A percentile compares a stretch with the other conserved stretches of the same genome.
Evolutionary conservation across 352 stramenopile species (phyloP).

Genomic region (Phytophthora hybrid): DNA sequence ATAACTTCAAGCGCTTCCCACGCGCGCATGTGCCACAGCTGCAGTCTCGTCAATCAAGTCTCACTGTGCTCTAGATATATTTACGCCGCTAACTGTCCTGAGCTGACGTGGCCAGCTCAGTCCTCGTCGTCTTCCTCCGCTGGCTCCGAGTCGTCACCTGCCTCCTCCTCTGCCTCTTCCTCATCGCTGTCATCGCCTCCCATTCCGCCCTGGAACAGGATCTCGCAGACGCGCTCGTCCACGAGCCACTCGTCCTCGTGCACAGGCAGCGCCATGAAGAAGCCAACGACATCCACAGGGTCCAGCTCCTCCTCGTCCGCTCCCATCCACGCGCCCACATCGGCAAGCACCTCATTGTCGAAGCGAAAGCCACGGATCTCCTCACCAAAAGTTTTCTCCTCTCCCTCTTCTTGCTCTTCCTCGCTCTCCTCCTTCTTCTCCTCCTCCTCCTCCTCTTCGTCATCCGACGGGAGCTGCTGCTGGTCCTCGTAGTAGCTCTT

Average conservation of each 20-base stretch:
- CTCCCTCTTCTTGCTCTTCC: conserved; percentile 28
- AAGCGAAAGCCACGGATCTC: conserved; percentile 67
- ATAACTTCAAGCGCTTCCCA: conserved; percentile 17
- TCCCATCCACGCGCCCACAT: conserved; percentile 59
- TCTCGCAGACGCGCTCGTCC: conserved; percentile 81
- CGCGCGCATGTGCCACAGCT: not conserved
- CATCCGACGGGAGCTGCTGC: conserved; percentile 45
- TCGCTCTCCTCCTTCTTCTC: conserved; percentile 17
- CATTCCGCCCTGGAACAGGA: conserved; percentile 62
- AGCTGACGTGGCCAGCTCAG: conserved; percentile 16
- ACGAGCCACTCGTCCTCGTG: conserved; percentile 83
- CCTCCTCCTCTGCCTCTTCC: conserved; percentile 28
- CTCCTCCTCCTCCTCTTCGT: conserved; percentile 36
- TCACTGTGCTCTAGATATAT: conserved; percentile 27
- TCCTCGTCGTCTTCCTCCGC: conserved; percentile 37
- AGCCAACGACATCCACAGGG: conserved; percentile 66
- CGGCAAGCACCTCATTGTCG: conserved; percentile 57
- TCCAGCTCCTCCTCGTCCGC: conserved; percentile 63
- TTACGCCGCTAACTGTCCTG: conserved; percentile 19
- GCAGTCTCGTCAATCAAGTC: conserved; percentile 15
- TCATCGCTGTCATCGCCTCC: conserved; percentile 48
- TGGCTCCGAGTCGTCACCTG: conserved; percentile 33
- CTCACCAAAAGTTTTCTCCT: conserved; percentile 59
- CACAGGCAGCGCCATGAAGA: conserved; percentile 74
- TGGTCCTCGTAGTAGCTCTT: conserved; percentile 80